Evolutionary conservation across 306 rosid genomes (phyloP), one percentile per base, ranked within the genome.

Genomic region (Sicyos edulis): DNA sequence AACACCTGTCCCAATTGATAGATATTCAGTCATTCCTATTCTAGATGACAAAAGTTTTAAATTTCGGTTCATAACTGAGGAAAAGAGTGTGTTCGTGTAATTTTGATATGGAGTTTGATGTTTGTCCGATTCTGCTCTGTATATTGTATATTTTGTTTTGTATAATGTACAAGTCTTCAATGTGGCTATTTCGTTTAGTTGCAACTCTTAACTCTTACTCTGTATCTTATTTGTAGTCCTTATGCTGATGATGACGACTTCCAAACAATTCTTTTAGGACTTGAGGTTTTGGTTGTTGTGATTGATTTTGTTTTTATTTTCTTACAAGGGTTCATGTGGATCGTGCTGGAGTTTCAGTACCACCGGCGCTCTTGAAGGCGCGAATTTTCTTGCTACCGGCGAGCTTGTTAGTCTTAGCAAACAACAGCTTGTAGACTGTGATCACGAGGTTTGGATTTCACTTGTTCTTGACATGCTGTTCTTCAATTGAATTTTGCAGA

Each of bases 301-400:
- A 50, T 50, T 73, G 40, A 26, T 29, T 42, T 24, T 37, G 10
- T 29, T 75, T n/a, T 26, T 58, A 3, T 58, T 57, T 56, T 49
- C 21, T 13, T 44, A 75, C 64, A 70, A 93, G 98, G 98, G 96
- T 44, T 91, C 97, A 1, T 93, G 99, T 65, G 99, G 99, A 68
- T 93, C 99, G 3, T 93, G 99, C 84, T 91, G 97, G 97, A 93
- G 99, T 80, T 93, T 93, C 85, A 93, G 97, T 75, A 70, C 99
- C 9, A 87, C 92, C 9, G 99, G 99, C 44, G 99, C 99, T 8
- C 79, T 93, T 74, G 97, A 93, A 87, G 99, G 99, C 81, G 99
- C 99, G 40, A 85, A 91, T 76, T 91, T 79, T 69, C 89, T 93
- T 7, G 61, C 97, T 51, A 88, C 97, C 0, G 89, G 99, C 29